Base-by-base conservation (phyloP, 164 flowering plant genomes). In the Liquidambar formosana region DNA sequence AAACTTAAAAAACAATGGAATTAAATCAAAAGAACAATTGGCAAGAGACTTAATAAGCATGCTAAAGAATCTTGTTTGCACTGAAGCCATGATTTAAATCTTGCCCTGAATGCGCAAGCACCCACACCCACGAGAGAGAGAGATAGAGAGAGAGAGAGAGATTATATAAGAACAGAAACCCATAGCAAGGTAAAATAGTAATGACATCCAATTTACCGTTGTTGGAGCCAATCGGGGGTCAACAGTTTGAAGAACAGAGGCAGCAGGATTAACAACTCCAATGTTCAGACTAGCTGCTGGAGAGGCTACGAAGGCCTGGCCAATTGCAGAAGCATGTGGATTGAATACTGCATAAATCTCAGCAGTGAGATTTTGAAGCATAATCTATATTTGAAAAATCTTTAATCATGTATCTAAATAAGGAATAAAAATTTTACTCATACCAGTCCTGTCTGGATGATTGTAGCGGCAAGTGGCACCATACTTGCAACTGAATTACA, bases 401-500 rank as follows among this genome's bases (percentile, higher is more conserved):
- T 67, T 45, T 5, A 67, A 56, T 14, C 44, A 18, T 1, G 12
- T 26, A 63, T 33, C 46, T n/a, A 44, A 66, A 49, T 10, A 23
- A 47, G 5, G 23, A 14, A 56, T 10, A 15, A 58, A n/a, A n/a
- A 11, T 12, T 21, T 33, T 19, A 45, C 45, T 14, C 65, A 12
- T 68, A 68, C 71, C 71, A 68, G 8, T 59, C 26, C 14, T 28
- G 46, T 68, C 71, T 4, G 71, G 71, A 61, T 68, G 71, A 60
- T 61, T 68, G 63, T 57, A 68, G 48, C 71, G 71, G 65, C 71
- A 68, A 12, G 65, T 68, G 28, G 58, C 57, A 47, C 97, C 92
- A 84, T 91, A 95, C 77, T 95, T 95, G 84, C 99, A 95, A 83
- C 99, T 95, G 84, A 67, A 68, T 46, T 23, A 33, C 10, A 57